These are phyloP conservation scores for Dunaliella primolecta DNA, from an alignment of 139 green algal genomes.

Conservation along the genomic window DNA sequence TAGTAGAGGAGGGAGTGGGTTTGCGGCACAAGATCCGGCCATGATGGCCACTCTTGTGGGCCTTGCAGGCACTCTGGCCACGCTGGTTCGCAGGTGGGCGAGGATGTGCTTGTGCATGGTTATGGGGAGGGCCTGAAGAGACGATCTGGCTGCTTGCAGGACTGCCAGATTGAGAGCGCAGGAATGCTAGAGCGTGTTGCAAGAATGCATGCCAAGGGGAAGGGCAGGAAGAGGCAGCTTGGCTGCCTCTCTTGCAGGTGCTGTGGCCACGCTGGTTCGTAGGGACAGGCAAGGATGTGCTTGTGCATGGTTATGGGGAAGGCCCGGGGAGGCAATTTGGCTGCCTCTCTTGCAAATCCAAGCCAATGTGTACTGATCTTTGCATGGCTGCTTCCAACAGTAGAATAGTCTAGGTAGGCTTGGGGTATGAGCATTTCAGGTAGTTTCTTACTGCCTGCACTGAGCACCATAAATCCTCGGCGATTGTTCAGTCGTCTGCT, in stretches of 20 bases:
- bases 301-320: not conserved
- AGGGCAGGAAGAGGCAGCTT: no score
- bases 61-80: not conserved
- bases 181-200: not conserved
- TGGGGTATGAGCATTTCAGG: not conserved
- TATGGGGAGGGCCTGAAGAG: not conserved
- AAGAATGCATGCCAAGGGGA: no score
- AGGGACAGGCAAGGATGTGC: not conserved
- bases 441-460: not conserved
- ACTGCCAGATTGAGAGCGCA: not conserved
- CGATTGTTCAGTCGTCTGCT: no score
- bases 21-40: no score
- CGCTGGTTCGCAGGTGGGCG: not conserved
- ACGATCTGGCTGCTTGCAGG: not conserved
- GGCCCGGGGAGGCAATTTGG: no score
- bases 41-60: not conserved
- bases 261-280: not conserved
- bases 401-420: not conserved
- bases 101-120: not conserved
- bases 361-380: no score
- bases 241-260: no score
- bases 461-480: no score
- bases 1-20: no score
- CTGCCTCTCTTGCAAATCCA: no score
- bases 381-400: not conserved